Evolutionary conservation across 78 protist genomes (phyloP), one percentile per base, ranked within the genome.

Genomic region (Diacronema lutheri): DNA sequence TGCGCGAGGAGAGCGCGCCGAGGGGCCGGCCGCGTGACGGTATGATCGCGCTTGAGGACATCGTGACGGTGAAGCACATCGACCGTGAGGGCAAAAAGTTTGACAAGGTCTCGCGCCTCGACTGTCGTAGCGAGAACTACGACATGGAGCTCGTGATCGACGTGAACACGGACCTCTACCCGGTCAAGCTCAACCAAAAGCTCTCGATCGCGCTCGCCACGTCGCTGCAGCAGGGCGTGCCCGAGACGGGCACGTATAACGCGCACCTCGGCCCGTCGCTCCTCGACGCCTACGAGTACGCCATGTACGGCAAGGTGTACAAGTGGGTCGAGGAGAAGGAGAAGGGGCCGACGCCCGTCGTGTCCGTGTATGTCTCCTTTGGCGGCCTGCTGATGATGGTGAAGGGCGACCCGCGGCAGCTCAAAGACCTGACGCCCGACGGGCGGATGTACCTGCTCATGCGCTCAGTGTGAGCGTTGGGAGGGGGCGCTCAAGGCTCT

Each of bases 331-430:
- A 90, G 84, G 93, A 92, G 46, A 77, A 86, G 77, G 55, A 29
- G 1, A 86, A 85, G 25, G 60, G 85, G 40, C 86, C 90, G 19
- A 92, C 73, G 5, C 58, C 41, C 37, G 79, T 69, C 21, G 19
- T 33, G 44, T 3, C 9, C 35, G 35, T 93, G 57, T 93, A 85
- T 56, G 93, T 93, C 25, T 92, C 96, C 4, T 96, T 92, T 82
- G 98, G 98, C 7, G 98, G 98, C 31, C 87, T 96, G 60, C 89
- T 96, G 50, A 92, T 96, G 95, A 38, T 89, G 33, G 58, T 96
- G 23, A 83, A 61, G 46, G 96, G 97, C 60, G 95, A 94, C 64
- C 90, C 90, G 21, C 71, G 87, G 31, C 74, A 93, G 35, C 55
- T 95, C 37, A 58, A 58, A 25, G 12, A 61, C 12, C 21, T 92